Base-by-base conservation (phyloP, 148 eudicot genomes). In the Polygonum aviculare region DNA sequence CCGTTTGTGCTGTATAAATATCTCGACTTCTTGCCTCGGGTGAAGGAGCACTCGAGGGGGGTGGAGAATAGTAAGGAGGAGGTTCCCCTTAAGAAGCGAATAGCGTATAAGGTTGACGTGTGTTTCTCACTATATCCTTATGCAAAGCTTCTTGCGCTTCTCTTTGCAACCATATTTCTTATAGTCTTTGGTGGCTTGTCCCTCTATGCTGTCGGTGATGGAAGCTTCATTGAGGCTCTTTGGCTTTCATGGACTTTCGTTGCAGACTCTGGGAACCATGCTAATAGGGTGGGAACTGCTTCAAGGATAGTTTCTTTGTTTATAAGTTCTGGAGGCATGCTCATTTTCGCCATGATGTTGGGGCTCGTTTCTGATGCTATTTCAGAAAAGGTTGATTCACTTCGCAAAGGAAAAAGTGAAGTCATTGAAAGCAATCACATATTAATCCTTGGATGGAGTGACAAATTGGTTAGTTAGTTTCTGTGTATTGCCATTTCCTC, bases 281-380 rank as follows among this genome's bases (percentile, higher is more conserved):
- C 98, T 78, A 97, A 94, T 77, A 85, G 85, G 70, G 91, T 91
- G 81, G 97, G 98, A 65, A 82, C 79, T 63, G 97, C 93, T 76
- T 88, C 92, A 9, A 87, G 98, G 80, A 88, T 94, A 75, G 98
- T 94, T 44, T 94, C 98, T 9, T 88, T 94, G 62, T 85, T 89
- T 79, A 90, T 94, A 75, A 94, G 89, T 81, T 80, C 95, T 21
- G 97, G 97, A 81, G 98, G 98, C 74, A 91, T 94, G 98, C 91
- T 94, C 63, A 90, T 91, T 79, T 94, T 94, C 80, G 98, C 98
- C 40, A 91, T 91, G 98, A 94, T 94, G 97, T 80, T 94, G 72
- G 98, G 98, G 44, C 97, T 94, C 72, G 91, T 94, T 78, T 94
- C 98, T 76, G 98, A 94, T 91, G 93, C 97, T 78, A 94, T 94